Percentiles rank a stretch among this genome's conserved stretches.
Conservation (phyloP, 2,329 filamentous ascomycete species). For the Shiraia sp. region DNA sequence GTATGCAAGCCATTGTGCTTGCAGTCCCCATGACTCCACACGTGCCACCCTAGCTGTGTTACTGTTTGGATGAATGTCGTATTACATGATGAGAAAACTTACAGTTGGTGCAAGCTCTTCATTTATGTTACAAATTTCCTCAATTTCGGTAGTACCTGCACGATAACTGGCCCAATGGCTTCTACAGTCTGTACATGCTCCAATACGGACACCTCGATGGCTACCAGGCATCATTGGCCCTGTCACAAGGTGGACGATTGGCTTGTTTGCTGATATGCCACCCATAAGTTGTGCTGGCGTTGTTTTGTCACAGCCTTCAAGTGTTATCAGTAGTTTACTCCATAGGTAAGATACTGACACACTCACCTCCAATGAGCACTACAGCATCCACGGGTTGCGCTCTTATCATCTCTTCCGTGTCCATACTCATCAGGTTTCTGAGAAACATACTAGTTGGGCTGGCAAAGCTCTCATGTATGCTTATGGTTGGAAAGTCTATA, state of each 20-base stretch:
- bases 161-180: constrained; percentile 74
- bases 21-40: constrained; percentile 64
- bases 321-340: not conserved
- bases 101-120: constrained; percentile 74
- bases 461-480: constrained; percentile 70
- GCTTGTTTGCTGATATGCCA: constrained; percentile 74
- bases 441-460: constrained; percentile 75
- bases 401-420: constrained; percentile 76
- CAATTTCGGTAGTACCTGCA: constrained; percentile 68
- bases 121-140: constrained; percentile 71
- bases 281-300: constrained; percentile 77
- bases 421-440: constrained; percentile 77
- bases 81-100: constrained; percentile 24
- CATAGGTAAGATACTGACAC: too few species aligned
- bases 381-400: constrained; percentile 72
- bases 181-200: constrained; percentile 75
- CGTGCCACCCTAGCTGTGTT: constrained; percentile 47
- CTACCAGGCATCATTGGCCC: constrained; percentile 78
- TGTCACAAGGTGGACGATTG: constrained; percentile 68
- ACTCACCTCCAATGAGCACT: constrained; percentile 68
- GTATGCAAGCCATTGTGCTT: constrained; percentile 61
- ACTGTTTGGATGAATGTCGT: not conserved
- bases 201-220: constrained; percentile 65
- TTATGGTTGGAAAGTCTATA: constrained; percentile 75
- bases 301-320: constrained; percentile 73